Evolutionary conservation across 768 basidiomycete species (phyloP).

Genomic region (Lentinula boryana): DNA sequence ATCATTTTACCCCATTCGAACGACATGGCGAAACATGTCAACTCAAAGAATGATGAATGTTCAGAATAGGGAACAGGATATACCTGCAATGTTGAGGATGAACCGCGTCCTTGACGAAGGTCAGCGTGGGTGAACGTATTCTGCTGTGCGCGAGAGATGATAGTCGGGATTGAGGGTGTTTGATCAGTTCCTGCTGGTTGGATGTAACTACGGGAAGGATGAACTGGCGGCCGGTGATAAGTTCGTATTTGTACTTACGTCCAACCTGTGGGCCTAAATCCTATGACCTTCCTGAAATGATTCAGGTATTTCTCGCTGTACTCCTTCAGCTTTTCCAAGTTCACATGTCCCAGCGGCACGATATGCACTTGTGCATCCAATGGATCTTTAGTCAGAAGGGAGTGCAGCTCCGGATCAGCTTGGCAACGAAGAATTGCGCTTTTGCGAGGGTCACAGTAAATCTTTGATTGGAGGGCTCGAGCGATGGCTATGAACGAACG

Average conservation of each 20-base stretch:
- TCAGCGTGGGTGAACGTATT: constrained; percentile 63
- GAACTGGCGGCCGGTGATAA: neutral
- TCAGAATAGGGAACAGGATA: constrained; percentile 92
- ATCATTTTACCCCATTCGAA: constrained; percentile 86
- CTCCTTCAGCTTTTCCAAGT: constrained; percentile 66
- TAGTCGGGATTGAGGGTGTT: constrained; percentile 55
- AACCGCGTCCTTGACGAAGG: constrained; percentile 65
- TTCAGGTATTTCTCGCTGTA: constrained; percentile 76
- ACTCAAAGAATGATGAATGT: constrained; percentile 92
- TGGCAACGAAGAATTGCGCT: constrained; percentile 78
- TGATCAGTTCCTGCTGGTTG: constrained; percentile 59
- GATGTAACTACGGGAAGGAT: constrained; percentile 42
- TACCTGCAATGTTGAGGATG: constrained; percentile 61
- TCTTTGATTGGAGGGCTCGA: constrained; percentile 67
- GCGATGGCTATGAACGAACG: constrained; percentile 55
- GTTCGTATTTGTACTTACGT: constrained; percentile 49
- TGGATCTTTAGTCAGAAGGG: constrained; percentile 73
- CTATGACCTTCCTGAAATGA: constrained; percentile 65
- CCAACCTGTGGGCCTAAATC: constrained; percentile 95
- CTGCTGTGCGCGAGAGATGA: constrained; percentile 59
- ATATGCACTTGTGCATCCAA: constrained; percentile 77
- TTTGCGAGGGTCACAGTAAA: constrained; percentile 89
- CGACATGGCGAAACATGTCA: constrained; percentile 92
- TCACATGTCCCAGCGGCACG: constrained; percentile 70
- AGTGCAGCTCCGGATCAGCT: constrained; percentile 75